phyloP scores from a whole-genome alignment of 1,284 basidiomycete genomes.

The Rhodofomes roseus region DNA sequence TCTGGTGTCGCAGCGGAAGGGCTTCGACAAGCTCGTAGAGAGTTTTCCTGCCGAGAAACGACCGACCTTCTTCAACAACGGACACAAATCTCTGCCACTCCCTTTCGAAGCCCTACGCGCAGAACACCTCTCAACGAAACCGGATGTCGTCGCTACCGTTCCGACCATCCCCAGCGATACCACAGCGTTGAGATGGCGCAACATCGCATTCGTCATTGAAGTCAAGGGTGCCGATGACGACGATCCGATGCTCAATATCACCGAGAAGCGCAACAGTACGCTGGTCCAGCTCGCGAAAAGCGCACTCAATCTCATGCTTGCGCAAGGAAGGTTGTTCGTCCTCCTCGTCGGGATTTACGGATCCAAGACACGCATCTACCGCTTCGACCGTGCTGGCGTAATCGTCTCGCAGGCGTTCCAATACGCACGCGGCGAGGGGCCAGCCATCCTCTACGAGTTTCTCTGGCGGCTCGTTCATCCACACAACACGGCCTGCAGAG shows the following conservation, averaged over 20 bases:
- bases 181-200: background rate
- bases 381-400: constrained; percentile 7
- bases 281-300: constrained; percentile 6
- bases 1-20: background rate
- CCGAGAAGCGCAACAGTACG: background rate
- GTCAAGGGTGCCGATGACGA: background rate
- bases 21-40: background rate
- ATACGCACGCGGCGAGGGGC: background rate
- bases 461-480: background rate
- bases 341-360: constrained; percentile 13
- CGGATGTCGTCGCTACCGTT: background rate
- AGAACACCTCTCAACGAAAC: background rate
- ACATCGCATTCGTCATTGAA: background rate
- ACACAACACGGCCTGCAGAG: background rate
- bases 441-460: background rate
- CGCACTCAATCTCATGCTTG: constrained; percentile 8
- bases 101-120: background rate
- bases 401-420: background rate
- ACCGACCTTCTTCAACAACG: background rate
- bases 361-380: constrained; percentile 5
- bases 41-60: background rate
- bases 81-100: background rate
- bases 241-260: background rate
- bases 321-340: constrained; percentile 7
- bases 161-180: background rate